These are phyloP conservation scores for Ophiobolus disseminans DNA, from an alignment of 2,329 filamentous ascomycete species.

Conservation along the genomic window DNA sequence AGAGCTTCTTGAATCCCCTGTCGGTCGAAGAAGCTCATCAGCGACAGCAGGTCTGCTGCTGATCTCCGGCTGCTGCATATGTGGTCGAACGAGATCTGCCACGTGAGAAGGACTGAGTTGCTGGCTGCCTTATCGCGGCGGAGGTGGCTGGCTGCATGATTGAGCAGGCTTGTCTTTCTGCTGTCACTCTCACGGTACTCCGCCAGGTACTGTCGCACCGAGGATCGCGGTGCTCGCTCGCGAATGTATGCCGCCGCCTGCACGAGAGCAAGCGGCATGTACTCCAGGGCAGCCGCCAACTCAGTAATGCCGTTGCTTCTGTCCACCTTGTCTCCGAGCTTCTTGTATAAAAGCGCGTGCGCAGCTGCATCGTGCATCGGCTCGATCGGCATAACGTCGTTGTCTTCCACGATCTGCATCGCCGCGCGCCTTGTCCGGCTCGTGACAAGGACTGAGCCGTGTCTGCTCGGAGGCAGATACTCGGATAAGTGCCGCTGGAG, in stretches of 20 bases:
- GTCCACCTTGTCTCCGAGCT: not conserved
- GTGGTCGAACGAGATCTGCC: constrained; percentile 42
- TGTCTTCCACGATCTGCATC: constrained; percentile 7
- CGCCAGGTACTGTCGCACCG: constrained; percentile 47
- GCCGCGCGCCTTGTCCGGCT: constrained; percentile 8
- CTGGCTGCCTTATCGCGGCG: constrained; percentile 41
- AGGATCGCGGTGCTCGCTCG: constrained; percentile 16
- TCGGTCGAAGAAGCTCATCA: constrained; percentile 58
- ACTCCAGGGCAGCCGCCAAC: not conserved
- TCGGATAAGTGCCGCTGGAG: not conserved
- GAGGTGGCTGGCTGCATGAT: constrained; percentile 35
- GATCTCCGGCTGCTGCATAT: constrained; percentile 35
- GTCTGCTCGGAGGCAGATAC: not conserved
- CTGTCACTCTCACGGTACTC: constrained; percentile 47
- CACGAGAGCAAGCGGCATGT: not conserved
- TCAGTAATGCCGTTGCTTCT: not conserved
- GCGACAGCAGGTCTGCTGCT: constrained; percentile 53
- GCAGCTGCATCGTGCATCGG: constrained; percentile 3
- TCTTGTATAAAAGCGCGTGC: not conserved
- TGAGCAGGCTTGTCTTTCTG: constrained; percentile 25
- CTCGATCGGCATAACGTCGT: constrained; percentile 4
- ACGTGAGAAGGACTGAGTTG: constrained; percentile 49
- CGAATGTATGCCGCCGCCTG: constrained; percentile 21
- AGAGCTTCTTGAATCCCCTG: constrained; percentile 51
- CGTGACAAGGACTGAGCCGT: constrained; percentile 3